Evolutionary conservation across 179 eudicot genomes (phyloP).

Genomic region (Gypsophila paniculata): DNA sequence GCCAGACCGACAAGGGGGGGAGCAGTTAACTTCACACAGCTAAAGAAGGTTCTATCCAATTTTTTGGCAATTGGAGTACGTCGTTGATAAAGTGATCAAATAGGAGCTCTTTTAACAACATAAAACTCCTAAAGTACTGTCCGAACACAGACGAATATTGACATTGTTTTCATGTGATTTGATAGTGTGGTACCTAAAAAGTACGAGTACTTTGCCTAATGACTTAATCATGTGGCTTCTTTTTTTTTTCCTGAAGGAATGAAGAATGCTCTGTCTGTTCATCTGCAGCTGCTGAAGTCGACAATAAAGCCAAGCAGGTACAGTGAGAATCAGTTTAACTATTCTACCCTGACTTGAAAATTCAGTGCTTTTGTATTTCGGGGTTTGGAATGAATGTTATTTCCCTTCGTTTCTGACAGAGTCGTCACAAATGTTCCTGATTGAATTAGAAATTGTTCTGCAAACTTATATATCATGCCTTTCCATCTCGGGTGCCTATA

Average conservation of each 20-base stretch:
- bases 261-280: constrained; percentile 44
- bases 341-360: not conserved
- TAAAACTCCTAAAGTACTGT: not conserved
- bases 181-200: not conserved
- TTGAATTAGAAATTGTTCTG: not conserved
- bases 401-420: not conserved
- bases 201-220: not conserved
- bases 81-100: too few relatives aligned
- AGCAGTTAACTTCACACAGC: too few relatives aligned
- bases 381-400: not conserved
- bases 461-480: too few relatives aligned
- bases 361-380: not conserved
- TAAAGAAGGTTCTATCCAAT: too few relatives aligned
- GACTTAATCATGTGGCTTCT: constrained; percentile 12
- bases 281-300: constrained; percentile 41
- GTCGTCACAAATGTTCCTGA: not conserved
- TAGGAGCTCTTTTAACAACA: too few relatives aligned
- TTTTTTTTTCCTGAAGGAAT: constrained; percentile 34
- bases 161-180: not conserved
- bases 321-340: not conserved
- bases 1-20: too few relatives aligned
- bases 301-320: constrained; percentile 63
- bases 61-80: too few relatives aligned
- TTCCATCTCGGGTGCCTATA: not conserved
- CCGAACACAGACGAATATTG: not conserved